phyloP scores from a whole-genome alignment of 2,329 filamentous ascomycete species.

The Neonectria hederae region DNA sequence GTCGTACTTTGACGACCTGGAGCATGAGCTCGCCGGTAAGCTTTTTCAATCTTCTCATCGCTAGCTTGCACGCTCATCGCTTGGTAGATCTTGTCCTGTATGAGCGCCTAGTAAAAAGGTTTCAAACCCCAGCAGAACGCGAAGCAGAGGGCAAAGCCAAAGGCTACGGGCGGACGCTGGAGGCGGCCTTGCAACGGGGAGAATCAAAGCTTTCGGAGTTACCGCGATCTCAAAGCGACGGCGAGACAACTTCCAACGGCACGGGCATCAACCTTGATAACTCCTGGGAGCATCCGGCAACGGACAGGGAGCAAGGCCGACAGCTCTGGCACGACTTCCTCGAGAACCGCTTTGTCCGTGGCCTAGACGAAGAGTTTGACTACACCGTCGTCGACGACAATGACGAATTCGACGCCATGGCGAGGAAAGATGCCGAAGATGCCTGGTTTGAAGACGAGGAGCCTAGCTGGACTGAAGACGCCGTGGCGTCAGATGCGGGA shows the following conservation, averaged over 20 bases:
- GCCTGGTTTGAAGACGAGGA: conserved; percentile 84
- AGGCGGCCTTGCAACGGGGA: conserved; percentile 79
- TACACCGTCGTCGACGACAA: conserved; percentile 76
- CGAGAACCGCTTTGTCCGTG: conserved; percentile 76
- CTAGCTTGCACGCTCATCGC: conserved; percentile 12
- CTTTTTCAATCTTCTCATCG: neutral
- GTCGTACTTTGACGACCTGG: conserved; percentile 70
- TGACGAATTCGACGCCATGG: conserved; percentile 74
- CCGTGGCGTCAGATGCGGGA: conserved; percentile 27
- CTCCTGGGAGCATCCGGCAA: conserved; percentile 44
- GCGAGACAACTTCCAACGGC: neutral
- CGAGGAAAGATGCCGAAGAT: conserved; percentile 72
- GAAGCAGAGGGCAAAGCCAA: conserved; percentile 77
- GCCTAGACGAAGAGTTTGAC: conserved; percentile 81
- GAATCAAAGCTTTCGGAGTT: conserved; percentile 76
- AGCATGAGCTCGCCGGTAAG: conserved; percentile 65
- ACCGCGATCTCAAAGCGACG: conserved; percentile 24
- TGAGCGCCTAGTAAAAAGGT: conserved; percentile 79
- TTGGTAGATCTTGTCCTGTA: conserved; percentile 80
- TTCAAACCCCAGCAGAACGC: conserved; percentile 77
- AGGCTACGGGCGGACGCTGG: conserved; percentile 81
- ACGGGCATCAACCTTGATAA: conserved; percentile 49
- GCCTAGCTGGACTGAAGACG: conserved; percentile 68
- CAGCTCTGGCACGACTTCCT: conserved; percentile 78
- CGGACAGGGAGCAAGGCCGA: conserved; percentile 69